Evolutionary conservation across 2,329 filamentous ascomycete species (phyloP), one percentile per base, ranked within the genome.

Genomic region (Cladosporium sp.): DNA sequence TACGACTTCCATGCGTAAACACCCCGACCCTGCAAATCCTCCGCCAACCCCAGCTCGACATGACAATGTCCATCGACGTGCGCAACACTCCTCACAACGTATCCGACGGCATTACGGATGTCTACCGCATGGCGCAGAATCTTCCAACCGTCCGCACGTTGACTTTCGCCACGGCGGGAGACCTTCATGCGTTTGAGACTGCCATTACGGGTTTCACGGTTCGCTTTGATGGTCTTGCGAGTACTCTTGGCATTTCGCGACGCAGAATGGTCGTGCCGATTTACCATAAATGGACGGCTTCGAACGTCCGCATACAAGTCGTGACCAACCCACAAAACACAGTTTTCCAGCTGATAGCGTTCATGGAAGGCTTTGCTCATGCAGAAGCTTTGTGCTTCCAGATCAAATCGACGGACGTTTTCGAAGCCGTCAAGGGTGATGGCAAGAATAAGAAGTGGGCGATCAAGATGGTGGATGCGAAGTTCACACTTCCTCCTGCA

Each of bases 231-330:
- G 56, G 61, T 22, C 60, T 87, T 46, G 88, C 88, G 5, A 75
- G 78, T 7, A 83, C 82, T 0, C 88, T 95, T 66, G 83, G 85
- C 51, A 95, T 95, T 57, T 84, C 90, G 1, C 83, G 90, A 7
- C 58, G 65, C 7, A 57, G 63, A 41, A 93, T 91, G 85, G 88
- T 95, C 11, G 88, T 95, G 13, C 88, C 88, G 0, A 92, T 95
- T 57, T 87, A 94, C 72, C 95, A 95, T 71, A 93, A 93, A 67
- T 94, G 88, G 88, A 89, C 94, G 63, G 87, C 90, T 2, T 82
- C 78, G n/a, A 78, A 78, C 32, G 88, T 88, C 7, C 82, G 91
- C 30, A 75, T 95, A 7, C 90, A 95, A 65, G 76, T 95, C 32
- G 82, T 95, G 7, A 30, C 77, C 82, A 57, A 49, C 25, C 7